Conservation (phyloP, 2,329 filamentous ascomycete genomes). For the Ceratocystis ficicola region DNA sequence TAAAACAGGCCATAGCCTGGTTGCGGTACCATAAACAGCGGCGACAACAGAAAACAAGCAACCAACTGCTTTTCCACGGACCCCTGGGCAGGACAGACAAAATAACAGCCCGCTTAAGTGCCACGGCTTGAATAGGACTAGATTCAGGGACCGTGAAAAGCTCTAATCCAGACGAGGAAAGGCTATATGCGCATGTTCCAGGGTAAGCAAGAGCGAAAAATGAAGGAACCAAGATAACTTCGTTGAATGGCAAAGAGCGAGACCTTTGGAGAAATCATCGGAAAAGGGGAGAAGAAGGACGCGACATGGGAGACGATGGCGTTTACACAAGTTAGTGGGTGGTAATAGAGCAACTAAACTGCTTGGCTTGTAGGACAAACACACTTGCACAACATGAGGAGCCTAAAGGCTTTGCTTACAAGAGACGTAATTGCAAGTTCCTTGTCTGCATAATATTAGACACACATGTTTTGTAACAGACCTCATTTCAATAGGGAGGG, state of each 20-base stretch:
- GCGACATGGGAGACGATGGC: neutral
- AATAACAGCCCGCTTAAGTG: neutral
- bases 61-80: neutral
- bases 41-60: neutral
- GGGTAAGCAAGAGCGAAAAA: neutral
- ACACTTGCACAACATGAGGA: neutral
- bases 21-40: neutral
- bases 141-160: slow-evolving; percentile 12
- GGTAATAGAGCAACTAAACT: neutral
- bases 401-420: neutral
- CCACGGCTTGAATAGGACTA: slow-evolving; percentile 10
- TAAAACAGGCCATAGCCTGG: neutral
- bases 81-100: neutral
- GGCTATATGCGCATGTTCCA: neutral
- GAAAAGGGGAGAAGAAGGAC: neutral
- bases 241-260: neutral
- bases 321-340: neutral
- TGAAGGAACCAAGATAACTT: neutral
- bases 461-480: neutral
- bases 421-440: neutral
- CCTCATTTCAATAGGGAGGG: neutral
- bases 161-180: slow-evolving; percentile 7
- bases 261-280: neutral
- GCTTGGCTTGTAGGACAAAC: neutral
- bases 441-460: slow-evolving; percentile 5